phyloP scores from a whole-genome alignment of 208 protist genomes.

The Spironucleus salmonicida region DNA sequence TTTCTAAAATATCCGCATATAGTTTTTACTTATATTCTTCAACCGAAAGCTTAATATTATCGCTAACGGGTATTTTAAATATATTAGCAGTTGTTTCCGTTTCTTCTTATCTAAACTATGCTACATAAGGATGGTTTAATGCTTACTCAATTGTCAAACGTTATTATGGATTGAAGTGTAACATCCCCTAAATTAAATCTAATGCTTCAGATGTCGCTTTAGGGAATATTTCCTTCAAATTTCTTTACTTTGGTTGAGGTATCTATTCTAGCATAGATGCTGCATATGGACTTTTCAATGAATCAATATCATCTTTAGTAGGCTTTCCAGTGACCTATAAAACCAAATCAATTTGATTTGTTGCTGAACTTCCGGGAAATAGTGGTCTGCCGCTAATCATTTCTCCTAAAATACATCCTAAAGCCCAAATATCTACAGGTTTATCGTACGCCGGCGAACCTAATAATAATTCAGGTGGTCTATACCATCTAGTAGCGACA shows the following conservation, averaged over 20 bases:
- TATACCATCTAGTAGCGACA: constrained; percentile 38
- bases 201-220: constrained; percentile 44
- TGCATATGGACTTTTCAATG: constrained; percentile 46
- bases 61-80: constrained; percentile 40
- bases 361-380: constrained; percentile 61
- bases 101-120: constrained; percentile 52
- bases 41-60: constrained; percentile 47
- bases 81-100: constrained; percentile 49
- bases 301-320: constrained; percentile 43
- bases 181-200: constrained; percentile 43
- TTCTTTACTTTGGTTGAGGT: constrained; percentile 25
- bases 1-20: constrained; percentile 54
- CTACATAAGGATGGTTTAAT: constrained; percentile 55
- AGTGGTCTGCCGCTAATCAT: constrained; percentile 72
- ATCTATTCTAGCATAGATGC: constrained; percentile 47
- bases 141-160: constrained; percentile 51
- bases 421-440: constrained; percentile 83
- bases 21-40: constrained; percentile 51
- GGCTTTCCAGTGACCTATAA: constrained; percentile 48
- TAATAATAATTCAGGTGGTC: constrained; percentile 39
- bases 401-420: constrained; percentile 89
- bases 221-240: constrained; percentile 45
- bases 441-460: constrained; percentile 24
- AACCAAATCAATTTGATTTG: constrained; percentile 51
- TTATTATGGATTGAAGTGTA: constrained; percentile 47